A percentile compares a stretch with the other conserved stretches of the same genome.
These are phyloP conservation scores for Kluyveromyces sp. DNA, from an alignment of 1,139 yeast genomes.

Conservation along the genomic window DNA sequence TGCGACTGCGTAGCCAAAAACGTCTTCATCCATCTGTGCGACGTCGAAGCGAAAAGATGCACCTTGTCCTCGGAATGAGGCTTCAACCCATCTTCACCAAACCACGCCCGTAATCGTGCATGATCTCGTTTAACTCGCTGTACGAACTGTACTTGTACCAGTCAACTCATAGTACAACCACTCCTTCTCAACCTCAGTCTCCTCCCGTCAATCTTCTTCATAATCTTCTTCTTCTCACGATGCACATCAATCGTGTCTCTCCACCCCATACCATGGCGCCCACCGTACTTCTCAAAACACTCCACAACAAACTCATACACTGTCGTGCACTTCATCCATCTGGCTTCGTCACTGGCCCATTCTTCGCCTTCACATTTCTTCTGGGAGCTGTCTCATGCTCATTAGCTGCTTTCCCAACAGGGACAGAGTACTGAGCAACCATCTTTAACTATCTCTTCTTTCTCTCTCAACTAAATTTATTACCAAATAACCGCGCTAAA, in stretches of 20 bases:
- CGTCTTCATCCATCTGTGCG: constrained; percentile 85
- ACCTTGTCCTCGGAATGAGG: constrained; percentile 56
- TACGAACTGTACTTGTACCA: constrained; percentile 59
- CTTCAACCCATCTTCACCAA: constrained; percentile 56
- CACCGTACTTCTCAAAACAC: constrained; percentile 51
- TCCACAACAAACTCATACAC: constrained; percentile 65
- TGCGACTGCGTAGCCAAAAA: constrained; percentile 74
- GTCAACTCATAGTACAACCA: constrained; percentile 84
- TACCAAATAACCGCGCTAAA: too few relatives aligned
- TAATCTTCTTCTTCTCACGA: constrained; percentile 65
- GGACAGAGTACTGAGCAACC: constrained; percentile 35
- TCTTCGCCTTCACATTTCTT: constrained; percentile 57
- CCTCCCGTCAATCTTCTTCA: constrained; percentile 74
- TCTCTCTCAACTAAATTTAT: background rate
- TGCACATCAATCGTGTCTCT: constrained; percentile 70
- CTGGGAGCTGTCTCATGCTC: constrained; percentile 90
- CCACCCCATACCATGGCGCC: constrained; percentile 62
- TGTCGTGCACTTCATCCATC: constrained; percentile 50
- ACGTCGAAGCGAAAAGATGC: constrained; percentile 81
- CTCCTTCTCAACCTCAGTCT: constrained; percentile 62
- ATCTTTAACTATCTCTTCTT: background rate
- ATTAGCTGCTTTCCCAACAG: constrained; percentile 66
- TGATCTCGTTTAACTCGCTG: constrained; percentile 44
- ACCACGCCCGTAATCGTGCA: constrained; percentile 64
- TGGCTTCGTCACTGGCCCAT: constrained; percentile 50